These are phyloP conservation scores for Clonostachys rosea DNA, from an alignment of 2,329 filamentous ascomycete species.

Conservation along the genomic window DNA sequence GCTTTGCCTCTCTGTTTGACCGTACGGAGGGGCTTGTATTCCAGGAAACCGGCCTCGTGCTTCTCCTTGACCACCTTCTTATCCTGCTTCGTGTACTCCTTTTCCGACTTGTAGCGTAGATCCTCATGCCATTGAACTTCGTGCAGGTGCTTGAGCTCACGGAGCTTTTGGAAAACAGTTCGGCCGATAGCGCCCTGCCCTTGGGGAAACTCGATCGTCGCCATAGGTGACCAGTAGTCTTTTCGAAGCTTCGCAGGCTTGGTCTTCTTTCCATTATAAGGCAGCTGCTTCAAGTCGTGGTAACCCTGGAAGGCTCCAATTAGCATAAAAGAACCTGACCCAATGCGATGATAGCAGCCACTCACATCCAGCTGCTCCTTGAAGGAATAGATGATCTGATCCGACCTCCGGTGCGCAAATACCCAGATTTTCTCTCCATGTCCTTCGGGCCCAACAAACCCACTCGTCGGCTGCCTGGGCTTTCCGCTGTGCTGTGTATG, in stretches of 20 bases:
- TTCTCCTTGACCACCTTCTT: constrained; percentile 23
- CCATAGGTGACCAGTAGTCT: constrained; percentile 62
- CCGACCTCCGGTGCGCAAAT: constrained; percentile 42
- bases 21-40: constrained; percentile 18
- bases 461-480: constrained; percentile 6
- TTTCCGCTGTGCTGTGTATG: background rate
- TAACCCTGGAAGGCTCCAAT: constrained; percentile 18
- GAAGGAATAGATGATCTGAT: constrained; percentile 50
- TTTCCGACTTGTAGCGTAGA: constrained; percentile 31
- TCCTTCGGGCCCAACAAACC: constrained; percentile 23
- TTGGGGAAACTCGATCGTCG: constrained; percentile 51
- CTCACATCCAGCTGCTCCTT: constrained; percentile 38
- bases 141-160: constrained; percentile 59
- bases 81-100: constrained; percentile 23
- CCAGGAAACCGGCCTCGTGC: constrained; percentile 19
- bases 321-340: background rate
- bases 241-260: constrained; percentile 59
- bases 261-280: constrained; percentile 65
- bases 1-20: constrained; percentile 40
- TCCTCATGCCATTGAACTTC: constrained; percentile 55
- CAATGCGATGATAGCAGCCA: constrained; percentile 2
- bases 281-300: constrained; percentile 50
- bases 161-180: constrained; percentile 57
- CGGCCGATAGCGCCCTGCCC: constrained; percentile 50
- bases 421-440: constrained; percentile 57